Evolutionary conservation across 163 green algal species (phyloP).

Genomic region (Chlamydomonas reinhardtii): DNA sequence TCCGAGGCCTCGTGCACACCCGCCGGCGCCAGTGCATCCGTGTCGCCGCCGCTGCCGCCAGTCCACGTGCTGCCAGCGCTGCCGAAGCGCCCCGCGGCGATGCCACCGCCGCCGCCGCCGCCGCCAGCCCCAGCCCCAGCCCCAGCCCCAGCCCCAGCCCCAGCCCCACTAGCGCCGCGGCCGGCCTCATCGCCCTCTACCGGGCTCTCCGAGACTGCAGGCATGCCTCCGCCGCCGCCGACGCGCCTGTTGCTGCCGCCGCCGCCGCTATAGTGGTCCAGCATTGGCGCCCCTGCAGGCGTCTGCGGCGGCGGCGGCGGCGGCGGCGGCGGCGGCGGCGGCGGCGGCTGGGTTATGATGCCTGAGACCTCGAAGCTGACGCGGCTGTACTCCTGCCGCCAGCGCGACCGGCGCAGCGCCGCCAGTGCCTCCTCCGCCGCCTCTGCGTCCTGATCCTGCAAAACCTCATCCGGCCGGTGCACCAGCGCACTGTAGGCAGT

Average conservation of each 20-base stretch:
- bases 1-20: no score
- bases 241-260: no score
- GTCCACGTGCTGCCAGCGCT: neutral
- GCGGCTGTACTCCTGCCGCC: neutral
- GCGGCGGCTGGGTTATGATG: neutral
- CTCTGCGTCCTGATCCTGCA: no score
- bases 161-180: no score
- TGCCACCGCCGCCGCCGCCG: no score
- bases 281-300: no score
- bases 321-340: neutral
- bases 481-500: no score
- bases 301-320: neutral
- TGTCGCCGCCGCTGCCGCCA: neutral
- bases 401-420: neutral
- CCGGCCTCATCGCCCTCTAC: neutral
- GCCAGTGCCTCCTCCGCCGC: neutral
- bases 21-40: no score
- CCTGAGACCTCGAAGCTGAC: constrained; percentile 34
- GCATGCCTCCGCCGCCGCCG: neutral
- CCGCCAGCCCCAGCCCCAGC: no score
- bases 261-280: neutral
- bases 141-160: no score
- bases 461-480: no score
- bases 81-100: neutral
- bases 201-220: neutral